Conservation (phyloP, 23 red algal genomes). For the Gracilaria caudata region DNA sequence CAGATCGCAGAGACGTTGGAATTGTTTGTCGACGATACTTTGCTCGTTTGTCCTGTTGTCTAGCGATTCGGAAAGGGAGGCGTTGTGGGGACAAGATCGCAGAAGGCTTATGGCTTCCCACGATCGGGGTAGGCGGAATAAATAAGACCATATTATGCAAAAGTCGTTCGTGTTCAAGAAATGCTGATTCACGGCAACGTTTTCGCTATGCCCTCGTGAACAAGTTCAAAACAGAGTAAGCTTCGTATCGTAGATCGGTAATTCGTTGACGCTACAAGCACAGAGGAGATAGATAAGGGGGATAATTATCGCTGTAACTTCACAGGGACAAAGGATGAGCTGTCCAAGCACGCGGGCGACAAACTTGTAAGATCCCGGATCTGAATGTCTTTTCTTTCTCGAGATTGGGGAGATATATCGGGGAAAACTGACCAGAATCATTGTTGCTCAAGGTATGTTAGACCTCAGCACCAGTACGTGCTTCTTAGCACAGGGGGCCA, state of each 20-base stretch:
- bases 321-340: no score
- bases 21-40: not conserved
- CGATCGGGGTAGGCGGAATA: not conserved
- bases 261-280: no score
- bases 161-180: not conserved
- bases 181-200: not conserved
- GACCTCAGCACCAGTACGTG: no score
- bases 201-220: no score
- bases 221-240: not conserved
- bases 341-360: no score
- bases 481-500: not conserved
- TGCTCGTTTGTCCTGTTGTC: not conserved
- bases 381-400: no score
- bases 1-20: not conserved
- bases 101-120: not conserved
- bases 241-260: not conserved
- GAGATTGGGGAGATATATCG: no score
- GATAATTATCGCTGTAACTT: no score
- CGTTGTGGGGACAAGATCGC: not conserved
- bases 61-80: not conserved
- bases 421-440: no score
- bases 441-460: no score
- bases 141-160: not conserved
- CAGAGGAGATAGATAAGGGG: no score
- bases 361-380: no score